These are phyloP conservation scores for Anthostomella pinea DNA, from an alignment of 2,329 filamentous ascomycete species.

Conservation along the genomic window DNA sequence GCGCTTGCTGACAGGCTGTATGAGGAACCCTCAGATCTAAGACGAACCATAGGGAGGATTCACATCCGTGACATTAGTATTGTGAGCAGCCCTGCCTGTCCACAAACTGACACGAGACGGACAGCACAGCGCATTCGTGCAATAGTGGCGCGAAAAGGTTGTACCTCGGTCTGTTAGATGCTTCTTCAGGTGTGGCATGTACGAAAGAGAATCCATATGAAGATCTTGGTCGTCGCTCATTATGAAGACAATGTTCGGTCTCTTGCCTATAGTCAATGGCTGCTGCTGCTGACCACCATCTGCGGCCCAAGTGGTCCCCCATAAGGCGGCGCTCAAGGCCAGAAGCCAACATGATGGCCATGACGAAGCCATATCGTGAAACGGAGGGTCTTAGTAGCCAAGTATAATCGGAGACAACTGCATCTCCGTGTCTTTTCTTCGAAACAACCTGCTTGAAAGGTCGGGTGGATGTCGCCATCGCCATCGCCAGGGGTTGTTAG, in stretches of 20 bases:
- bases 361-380: too few species aligned
- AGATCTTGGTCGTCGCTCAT: slow-evolving; percentile 68
- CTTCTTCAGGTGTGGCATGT: slow-evolving; percentile 56
- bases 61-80: slow-evolving; percentile 65
- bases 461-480: too few species aligned
- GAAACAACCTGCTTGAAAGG: too few species aligned
- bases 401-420: too few species aligned
- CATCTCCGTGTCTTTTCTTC: too few species aligned
- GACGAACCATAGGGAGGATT: slow-evolving; percentile 53
- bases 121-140: slow-evolving; percentile 65
- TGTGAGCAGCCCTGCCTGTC: slow-evolving; percentile 66
- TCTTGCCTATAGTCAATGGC: too few species aligned
- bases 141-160: slow-evolving; percentile 60
- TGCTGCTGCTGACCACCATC: too few species aligned
- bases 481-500: too few species aligned
- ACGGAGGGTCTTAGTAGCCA: too few species aligned
- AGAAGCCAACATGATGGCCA: too few species aligned
- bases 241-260: slow-evolving; percentile 64
- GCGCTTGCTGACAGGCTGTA: slow-evolving; percentile 6
- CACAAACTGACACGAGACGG: slow-evolving; percentile 63
- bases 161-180: slow-evolving; percentile 58
- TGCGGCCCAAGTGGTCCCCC: too few species aligned
- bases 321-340: too few species aligned
- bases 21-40: slow-evolving; percentile 44
- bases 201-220: slow-evolving; percentile 57